Percentiles rank a stretch among this genome's conserved stretches.
These are phyloP conservation scores for Ogataea neopini DNA, from an alignment of 805 yeast genomes.

Conservation along the genomic window DNA sequence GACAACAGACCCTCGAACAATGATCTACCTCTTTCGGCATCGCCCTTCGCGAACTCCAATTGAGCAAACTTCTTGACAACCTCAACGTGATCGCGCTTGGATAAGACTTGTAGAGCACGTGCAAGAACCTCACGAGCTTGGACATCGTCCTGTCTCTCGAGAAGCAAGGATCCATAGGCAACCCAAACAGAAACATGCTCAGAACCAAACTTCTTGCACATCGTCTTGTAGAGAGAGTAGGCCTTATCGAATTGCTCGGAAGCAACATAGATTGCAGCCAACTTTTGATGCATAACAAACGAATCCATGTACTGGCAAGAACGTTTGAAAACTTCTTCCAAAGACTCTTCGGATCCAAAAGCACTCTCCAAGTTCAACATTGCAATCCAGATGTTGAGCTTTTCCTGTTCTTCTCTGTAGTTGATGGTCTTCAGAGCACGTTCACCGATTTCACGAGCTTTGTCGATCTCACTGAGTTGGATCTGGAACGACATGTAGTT, in stretches of 20 bases:
- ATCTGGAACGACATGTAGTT: conserved; percentile 97
- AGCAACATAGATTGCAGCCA: conserved; percentile 71
- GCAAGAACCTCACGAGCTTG: conserved; percentile 75
- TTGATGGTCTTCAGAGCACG: conserved; percentile 89
- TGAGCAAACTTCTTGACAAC: conserved; percentile 87
- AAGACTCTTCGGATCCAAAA: conserved; percentile 82
- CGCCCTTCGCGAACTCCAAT: conserved; percentile 84
- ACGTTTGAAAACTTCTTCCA: conserved; percentile 78
- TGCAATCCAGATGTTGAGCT: conserved; percentile 95
- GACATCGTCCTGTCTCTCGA: conserved; percentile 56
- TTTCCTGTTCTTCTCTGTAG: conserved; percentile 90
- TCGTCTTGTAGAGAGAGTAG: conserved; percentile 60
- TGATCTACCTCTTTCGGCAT: conserved; percentile 91
- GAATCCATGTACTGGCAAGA: conserved; percentile 93
- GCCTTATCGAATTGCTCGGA: conserved; percentile 75
- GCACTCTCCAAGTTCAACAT: conserved; percentile 89
- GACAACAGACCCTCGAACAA: conserved; percentile 88
- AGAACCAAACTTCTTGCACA: conserved; percentile 78
- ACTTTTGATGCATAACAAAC: conserved; percentile 72
- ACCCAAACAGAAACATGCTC: conserved; percentile 75
- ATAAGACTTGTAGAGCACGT: conserved; percentile 67
- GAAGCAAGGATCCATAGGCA: conserved; percentile 71
- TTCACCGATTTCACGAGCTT: conserved; percentile 90
- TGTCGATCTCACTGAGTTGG: conserved; percentile 90
- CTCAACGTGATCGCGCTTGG: conserved; percentile 74